Evolutionary conservation across 2,329 filamentous ascomycete species (phyloP).

Genomic region (Davidsoniella neocaledoniae): DNA sequence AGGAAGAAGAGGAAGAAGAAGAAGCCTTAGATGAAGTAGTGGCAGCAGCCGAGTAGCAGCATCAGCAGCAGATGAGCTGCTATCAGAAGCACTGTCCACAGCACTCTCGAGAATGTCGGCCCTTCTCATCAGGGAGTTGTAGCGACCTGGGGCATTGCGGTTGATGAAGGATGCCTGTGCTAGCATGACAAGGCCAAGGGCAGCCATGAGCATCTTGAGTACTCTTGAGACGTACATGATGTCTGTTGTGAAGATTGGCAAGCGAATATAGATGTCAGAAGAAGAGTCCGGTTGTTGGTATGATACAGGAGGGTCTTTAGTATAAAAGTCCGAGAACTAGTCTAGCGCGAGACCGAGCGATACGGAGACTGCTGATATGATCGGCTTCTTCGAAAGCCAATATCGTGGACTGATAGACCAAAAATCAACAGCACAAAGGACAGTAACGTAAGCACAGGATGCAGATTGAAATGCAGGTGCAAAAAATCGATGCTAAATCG

Average conservation of each 20-base stretch:
- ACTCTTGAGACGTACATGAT: conserved; percentile 32
- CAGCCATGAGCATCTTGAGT: conserved; percentile 31
- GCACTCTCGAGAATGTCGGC: not conserved
- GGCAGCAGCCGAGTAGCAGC: conserved; percentile 1
- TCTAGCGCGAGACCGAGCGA: no score
- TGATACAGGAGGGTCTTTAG: no score
- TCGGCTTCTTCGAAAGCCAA: no score
- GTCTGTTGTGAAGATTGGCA: conserved; percentile 7
- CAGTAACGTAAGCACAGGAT: not conserved
- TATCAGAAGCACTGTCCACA: not conserved
- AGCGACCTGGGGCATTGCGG: conserved; percentile 8
- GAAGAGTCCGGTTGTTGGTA: no score
- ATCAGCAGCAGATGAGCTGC: not conserved
- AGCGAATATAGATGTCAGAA: not conserved
- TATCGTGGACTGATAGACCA: no score
- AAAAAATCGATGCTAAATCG: conserved; percentile 12
- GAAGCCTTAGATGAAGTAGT: not conserved
- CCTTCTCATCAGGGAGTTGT: conserved; percentile 8
- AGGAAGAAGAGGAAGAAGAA: not conserved
- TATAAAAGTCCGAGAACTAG: no score
- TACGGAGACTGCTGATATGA: no score
- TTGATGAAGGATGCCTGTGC: conserved; percentile 26
- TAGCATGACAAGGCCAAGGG: conserved; percentile 29
- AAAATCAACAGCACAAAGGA: no score
- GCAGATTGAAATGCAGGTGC: not conserved